Conservation (phyloP, 352 stramenopile genomes). For the Phytophthora gonapodyides region DNA sequence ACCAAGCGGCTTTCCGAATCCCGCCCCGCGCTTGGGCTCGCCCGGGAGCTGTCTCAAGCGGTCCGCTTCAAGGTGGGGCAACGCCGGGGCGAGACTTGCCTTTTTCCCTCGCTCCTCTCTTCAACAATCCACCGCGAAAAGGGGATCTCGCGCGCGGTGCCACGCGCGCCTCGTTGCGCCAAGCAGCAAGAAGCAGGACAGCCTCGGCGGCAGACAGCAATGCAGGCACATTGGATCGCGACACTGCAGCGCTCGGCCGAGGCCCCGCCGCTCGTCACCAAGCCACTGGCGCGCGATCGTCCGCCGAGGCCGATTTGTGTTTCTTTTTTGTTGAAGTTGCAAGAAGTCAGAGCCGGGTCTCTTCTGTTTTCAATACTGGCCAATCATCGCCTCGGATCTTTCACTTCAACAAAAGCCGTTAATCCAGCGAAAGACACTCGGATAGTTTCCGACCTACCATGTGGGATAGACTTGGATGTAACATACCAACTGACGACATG, state of each 20-base stretch:
- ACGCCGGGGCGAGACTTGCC: conserved; percentile 5
- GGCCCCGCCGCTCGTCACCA: background rate
- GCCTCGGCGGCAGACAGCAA: background rate
- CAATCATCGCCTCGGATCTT: conserved; percentile 35
- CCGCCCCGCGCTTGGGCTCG: background rate
- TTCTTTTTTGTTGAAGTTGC: conserved; percentile 79
- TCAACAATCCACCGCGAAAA: conserved; percentile 26
- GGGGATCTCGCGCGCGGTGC: conserved; percentile 4
- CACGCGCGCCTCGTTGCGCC: conserved; percentile 1
- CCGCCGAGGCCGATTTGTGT: conserved; percentile 14
- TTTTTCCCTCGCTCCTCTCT: conserved; percentile 24
- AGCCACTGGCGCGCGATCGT: too few species aligned
- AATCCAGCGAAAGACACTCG: conserved; percentile 13
- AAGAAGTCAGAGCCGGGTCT: conserved; percentile 33
- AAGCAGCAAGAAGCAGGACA: background rate
- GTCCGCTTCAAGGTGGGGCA: conserved; percentile 51
- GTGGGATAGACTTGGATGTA: too few species aligned
- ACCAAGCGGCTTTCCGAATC: conserved; percentile 3
- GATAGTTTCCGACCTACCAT: too few species aligned
- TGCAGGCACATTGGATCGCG: background rate
- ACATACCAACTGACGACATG: too few species aligned
- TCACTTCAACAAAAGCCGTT: conserved; percentile 56
- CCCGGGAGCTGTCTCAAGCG: conserved; percentile 29
- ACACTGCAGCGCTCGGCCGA: background rate
- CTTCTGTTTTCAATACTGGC: conserved; percentile 20